Base-by-base conservation (phyloP, 192 early-diverging fungal species). In the Thoreauomyces humboldtii region DNA sequence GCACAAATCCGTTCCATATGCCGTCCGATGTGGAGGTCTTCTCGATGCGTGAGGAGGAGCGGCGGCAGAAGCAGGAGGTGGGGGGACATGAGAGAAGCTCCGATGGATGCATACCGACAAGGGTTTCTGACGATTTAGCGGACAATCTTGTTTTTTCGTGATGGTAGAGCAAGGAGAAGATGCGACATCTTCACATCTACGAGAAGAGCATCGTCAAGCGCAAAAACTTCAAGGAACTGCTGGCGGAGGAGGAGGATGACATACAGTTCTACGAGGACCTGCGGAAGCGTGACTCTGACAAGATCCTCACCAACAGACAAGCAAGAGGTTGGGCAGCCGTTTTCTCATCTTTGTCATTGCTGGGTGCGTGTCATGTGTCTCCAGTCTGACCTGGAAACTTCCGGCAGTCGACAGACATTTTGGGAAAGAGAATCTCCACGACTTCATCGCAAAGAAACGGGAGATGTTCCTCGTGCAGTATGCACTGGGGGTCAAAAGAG, bases 401-500 rank as follows among this genome's bases (percentile, higher is more conserved):
- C n/a, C n/a, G n/a, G n/a, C 17, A 79, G 79, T 72, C 38, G 82
- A 84, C 47, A 54, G 78, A 34, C 75, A 81, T 31, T 76, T 81
- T 53, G 77, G 77, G 14, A 81, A 81, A 58, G 82, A 84, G 52
- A 81, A 79, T 54, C 63, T 84, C 32, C 79, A 81, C 41, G 77
- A 79, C 44, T 84, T 84, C 44, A 80, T 84, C 53, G 77, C 74
- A 22, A 81, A 81, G 51, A 84, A 84, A 57, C 70, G 82, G 7
- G 79, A 81, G 69, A 84, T 84, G 82, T 84, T 84, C 54, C 66
- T 84, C 21, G 74, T 84, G 0, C 82, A 84, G 46, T 81, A 81
- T 53, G 75, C 82, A 2, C 70, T 84, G n/a, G 82, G 79, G 2
- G 82, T 84, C 9, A 84, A 84, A 54, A 21, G 77, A 19, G 80